These are phyloP conservation scores for Fulvia fulva DNA, from an alignment of 2,329 filamentous ascomycete genomes.

Conservation along the genomic window DNA sequence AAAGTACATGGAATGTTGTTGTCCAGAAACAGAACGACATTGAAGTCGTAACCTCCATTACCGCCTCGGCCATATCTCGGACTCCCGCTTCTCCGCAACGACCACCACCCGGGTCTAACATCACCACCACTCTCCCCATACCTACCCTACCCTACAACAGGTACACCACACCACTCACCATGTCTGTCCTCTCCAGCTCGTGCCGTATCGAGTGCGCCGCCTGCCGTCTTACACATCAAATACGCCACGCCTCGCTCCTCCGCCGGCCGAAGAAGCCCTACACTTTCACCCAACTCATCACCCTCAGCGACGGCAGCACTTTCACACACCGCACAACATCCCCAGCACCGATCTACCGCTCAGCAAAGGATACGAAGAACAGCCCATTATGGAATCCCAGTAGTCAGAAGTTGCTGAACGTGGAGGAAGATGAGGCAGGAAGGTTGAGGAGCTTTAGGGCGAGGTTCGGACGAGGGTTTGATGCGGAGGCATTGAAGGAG, in stretches of 20 bases:
- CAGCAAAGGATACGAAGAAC: slow-evolving; percentile 82
- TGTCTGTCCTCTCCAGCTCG: slow-evolving; percentile 17
- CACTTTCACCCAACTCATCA: slow-evolving; percentile 94
- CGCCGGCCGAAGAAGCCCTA: slow-evolving; percentile 87
- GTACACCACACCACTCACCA: too few species aligned
- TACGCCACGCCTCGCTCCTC: slow-evolving; percentile 79
- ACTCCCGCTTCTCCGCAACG: slow-evolving; percentile 14
- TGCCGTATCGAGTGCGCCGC: slow-evolving; percentile 15
- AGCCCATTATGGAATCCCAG: slow-evolving; percentile 86
- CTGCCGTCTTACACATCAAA: slow-evolving; percentile 44
- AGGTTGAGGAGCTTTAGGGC: slow-evolving; percentile 79
- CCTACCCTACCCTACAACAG: too few species aligned
- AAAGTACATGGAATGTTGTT: slow-evolving; percentile 1
- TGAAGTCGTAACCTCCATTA: not conserved
- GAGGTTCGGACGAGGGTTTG: slow-evolving; percentile 80
- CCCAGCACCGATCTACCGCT: slow-evolving; percentile 59
- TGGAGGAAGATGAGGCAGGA: slow-evolving; percentile 94
- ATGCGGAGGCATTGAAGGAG: slow-evolving; percentile 48
- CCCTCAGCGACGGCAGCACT: slow-evolving; percentile 84
- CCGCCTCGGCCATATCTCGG: not conserved
- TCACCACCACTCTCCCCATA: slow-evolving; percentile 1
- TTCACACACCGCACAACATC: slow-evolving; percentile 76
- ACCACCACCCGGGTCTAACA: not conserved
- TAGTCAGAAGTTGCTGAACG: slow-evolving; percentile 73
- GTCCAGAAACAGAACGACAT: not conserved